Conservation (phyloP, 1,139 yeast species). For the Saccharomyces hybrid region DNA sequence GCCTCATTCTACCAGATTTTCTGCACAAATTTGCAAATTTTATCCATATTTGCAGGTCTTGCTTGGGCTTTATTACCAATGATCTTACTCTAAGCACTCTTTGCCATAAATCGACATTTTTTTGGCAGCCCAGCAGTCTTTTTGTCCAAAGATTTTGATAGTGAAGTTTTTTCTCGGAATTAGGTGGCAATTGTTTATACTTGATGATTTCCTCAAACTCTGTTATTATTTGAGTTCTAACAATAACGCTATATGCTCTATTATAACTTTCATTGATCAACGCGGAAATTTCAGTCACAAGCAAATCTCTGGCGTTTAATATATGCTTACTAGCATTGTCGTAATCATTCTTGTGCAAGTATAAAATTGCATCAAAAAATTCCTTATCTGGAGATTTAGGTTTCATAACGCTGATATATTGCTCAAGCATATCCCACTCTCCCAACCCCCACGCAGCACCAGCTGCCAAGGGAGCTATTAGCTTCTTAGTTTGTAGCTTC, state of each 20-base stretch:
- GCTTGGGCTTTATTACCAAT: conserved; percentile 90
- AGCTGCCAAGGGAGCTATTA: conserved; percentile 95
- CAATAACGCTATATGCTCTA: conserved; percentile 95
- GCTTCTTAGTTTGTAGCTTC: conserved; percentile 62
- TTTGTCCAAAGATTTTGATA: conserved; percentile 94
- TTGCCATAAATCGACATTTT: conserved; percentile 98
- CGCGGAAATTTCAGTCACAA: conserved; percentile 92
- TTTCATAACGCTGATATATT: conserved; percentile 85
- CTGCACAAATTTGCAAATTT: conserved; percentile 94
- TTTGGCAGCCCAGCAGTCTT: conserved; percentile 84
- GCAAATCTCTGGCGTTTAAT: conserved; percentile 73
- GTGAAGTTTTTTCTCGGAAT: conserved; percentile 66
- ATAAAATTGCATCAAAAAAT: conserved; percentile 84
- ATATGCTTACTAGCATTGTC: conserved; percentile 77
- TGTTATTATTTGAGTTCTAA: conserved; percentile 93
- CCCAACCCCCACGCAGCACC: conserved; percentile 99
- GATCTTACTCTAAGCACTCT: conserved; percentile 91
- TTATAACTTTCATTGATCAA: conserved; percentile 92
- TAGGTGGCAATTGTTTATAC: conserved; percentile 78
- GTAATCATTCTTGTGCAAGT: conserved; percentile 79
- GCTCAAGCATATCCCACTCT: conserved; percentile 95
- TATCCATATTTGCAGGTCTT: conserved; percentile 98
- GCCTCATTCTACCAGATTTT: conserved; percentile 82
- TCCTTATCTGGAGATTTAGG: conserved; percentile 91
- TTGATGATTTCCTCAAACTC: conserved; percentile 92